These are phyloP conservation scores for Bisporella sp. DNA, from an alignment of 2,329 filamentous ascomycete genomes.

Conservation along the genomic window DNA sequence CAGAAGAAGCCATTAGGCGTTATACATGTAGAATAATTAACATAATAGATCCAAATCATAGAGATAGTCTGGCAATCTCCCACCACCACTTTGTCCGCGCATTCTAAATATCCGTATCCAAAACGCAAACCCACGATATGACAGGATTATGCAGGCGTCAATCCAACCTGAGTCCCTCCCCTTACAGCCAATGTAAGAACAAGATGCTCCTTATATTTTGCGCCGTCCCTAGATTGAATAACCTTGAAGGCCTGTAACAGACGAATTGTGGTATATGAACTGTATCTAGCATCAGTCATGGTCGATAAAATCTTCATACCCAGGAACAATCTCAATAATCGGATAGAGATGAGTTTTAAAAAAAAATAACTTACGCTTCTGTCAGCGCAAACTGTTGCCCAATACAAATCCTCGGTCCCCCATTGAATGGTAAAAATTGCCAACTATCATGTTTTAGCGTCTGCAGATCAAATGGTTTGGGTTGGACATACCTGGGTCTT, in stretches of 20 bases:
- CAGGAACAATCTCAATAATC: not conserved
- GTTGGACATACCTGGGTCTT: not conserved
- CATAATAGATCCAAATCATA: too few relatives aligned
- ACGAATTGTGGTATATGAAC: slow-evolving; percentile 25
- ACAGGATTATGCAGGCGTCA: slow-evolving; percentile 19
- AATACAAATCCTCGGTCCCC: slow-evolving; percentile 28
- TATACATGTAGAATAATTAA: too few relatives aligned
- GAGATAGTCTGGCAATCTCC: too few relatives aligned
- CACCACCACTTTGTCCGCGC: too few relatives aligned
- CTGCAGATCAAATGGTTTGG: not conserved
- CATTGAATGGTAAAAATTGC: slow-evolving; percentile 21
- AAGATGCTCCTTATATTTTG: slow-evolving; percentile 11
- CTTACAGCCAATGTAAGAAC: slow-evolving; percentile 17
- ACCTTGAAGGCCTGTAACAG: slow-evolving; percentile 27
- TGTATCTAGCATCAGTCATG: slow-evolving; percentile 23
- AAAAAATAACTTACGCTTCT: slow-evolving; percentile 14
- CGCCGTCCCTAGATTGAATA: slow-evolving; percentile 20
- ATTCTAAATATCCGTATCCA: not conserved
- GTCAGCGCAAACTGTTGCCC: slow-evolving; percentile 29
- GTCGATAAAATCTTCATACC: not conserved
- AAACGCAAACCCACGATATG: not conserved
- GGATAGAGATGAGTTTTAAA: not conserved
- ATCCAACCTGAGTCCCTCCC: slow-evolving; percentile 16
- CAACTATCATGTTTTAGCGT: not conserved
- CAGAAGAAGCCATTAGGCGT: too few relatives aligned